Base-by-base conservation (phyloP, 139 green algal genomes). In the Micractinium conductrix region DNA sequence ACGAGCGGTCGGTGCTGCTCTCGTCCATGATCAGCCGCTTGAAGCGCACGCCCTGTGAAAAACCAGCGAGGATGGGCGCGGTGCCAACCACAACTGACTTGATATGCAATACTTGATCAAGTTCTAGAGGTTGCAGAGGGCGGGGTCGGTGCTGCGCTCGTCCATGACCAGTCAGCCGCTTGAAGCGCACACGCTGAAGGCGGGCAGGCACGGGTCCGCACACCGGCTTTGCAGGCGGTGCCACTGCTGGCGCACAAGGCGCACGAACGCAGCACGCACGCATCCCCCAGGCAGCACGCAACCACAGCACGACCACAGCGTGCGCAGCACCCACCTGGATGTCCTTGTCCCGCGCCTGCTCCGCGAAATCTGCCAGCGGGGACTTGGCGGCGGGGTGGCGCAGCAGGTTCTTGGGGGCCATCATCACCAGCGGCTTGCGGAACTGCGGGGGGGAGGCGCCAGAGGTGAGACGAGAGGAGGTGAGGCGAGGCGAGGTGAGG, bases 81-180 rank as follows among this genome's bases (percentile, higher is more conserved):
- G n/a, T n/a, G n/a, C n/a, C n/a, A n/a, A n/a, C n/a, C n/a, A n/a
- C n/a, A n/a, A n/a, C n/a, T n/a, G n/a, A n/a, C n/a, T n/a, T n/a
- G n/a, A n/a, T n/a, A n/a, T n/a, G n/a, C n/a, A n/a, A n/a, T n/a
- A n/a, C n/a, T n/a, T n/a, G n/a, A n/a, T n/a, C n/a, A n/a, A n/a
- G n/a, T n/a, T n/a, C n/a, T n/a, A n/a, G n/a, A n/a, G n/a, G n/a
- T n/a, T n/a, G n/a, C n/a, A n/a, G 37, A 90, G 91, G 33, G 92
- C 89, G 71, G 89, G 81, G 81, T 93, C 91, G 6, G 87, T 90
- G 50, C 84, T 87, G 17, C 38, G 89, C 81, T 97, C 91, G 81
- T 99, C 97, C 96, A 99, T 99, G 94, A 99, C n/a, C n/a, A n/a
- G n/a, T 99, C 28, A 99, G 50, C 43, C 97, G 93, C 91, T 98